Percentiles rank a stretch among this genome's conserved stretches.
These are phyloP conservation scores for Usnea hakonensis DNA, from an alignment of 495 filamentous ascomycete species.

Conservation along the genomic window DNA sequence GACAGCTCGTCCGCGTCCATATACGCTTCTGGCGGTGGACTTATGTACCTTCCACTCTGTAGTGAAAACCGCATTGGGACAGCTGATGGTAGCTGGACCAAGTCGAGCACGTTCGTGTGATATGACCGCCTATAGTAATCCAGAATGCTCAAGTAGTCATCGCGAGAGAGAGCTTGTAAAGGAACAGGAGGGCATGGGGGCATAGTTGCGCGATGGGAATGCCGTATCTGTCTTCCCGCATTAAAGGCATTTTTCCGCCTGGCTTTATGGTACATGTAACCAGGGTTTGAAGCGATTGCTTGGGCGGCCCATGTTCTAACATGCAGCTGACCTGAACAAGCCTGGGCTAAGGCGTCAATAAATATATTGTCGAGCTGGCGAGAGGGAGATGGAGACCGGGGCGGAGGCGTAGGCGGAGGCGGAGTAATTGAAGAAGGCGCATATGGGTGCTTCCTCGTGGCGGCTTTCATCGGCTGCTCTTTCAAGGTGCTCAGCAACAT, in stretches of 20 bases:
- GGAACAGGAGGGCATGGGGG: neutral
- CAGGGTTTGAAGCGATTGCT: neutral
- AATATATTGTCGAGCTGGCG: slow-evolving; percentile 48
- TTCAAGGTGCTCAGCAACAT: slow-evolving; percentile 9
- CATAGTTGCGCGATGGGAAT: slow-evolving; percentile 5
- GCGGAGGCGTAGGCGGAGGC: slow-evolving; percentile 36
- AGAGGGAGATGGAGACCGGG: too few relatives aligned
- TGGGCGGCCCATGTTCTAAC: slow-evolving; percentile 23
- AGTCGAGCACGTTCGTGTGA: neutral
- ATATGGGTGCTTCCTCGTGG: slow-evolving; percentile 29
- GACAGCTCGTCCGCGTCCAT: neutral
- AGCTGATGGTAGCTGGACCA: neutral
- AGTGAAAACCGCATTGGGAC: neutral
- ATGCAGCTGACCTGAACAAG: slow-evolving; percentile 54
- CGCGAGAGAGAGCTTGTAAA: slow-evolving; percentile 9
- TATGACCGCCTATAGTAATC: slow-evolving; percentile 23
- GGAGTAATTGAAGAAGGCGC: slow-evolving; percentile 31
- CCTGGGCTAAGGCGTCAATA: slow-evolving; percentile 56
- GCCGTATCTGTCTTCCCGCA: slow-evolving; percentile 3
- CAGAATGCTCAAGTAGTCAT: slow-evolving; percentile 23
- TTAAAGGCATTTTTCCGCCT: slow-evolving; percentile 12
- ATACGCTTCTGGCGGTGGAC: neutral
- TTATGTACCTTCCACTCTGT: neutral
- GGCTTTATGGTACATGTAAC: slow-evolving; percentile 14
- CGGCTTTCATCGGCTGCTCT: slow-evolving; percentile 18